Evolutionary conservation across 306 rosid species (phyloP), one percentile per base, ranked within the genome.

Genomic region (Rosa persica): DNA sequence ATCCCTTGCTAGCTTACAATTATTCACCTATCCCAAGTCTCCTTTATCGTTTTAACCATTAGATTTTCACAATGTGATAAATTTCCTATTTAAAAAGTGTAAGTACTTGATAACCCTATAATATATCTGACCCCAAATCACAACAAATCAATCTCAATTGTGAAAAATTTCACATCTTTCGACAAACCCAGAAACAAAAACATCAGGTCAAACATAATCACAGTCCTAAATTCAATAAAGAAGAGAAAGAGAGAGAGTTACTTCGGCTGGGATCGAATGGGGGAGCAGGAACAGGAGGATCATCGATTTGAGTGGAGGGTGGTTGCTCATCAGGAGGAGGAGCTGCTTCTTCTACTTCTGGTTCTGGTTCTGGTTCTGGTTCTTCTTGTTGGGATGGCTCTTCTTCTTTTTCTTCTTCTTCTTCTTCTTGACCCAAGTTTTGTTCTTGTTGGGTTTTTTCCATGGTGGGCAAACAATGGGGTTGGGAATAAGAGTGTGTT

Each of bases 261-360:
- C 92, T 88, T 75, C 90, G 87, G 83, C 92, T 86, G 81, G 92
- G 94, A 86, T 90, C 94, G 64, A 88, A 88, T 0, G 85, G 79
- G 10, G 85, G 84, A 13, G 85, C 78, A 30, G 87, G 70, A 10
- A 82, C 65, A 0, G 70, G 76, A 36, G 84, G 81, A 1, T 70
- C 81, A 49, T 44, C 61, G 39, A 67, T 16, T 23, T 72, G 73
- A 20, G 30, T 8, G 52, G 73, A 46, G 72, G 39, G 44, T 73
- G 25, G 42, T 57, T 65, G 71, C 27, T 48, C 75, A 40, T 76
- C 73, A 40, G 86, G 34, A 27, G 78, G 85, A 60, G 76, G 72
- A 68, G 75, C 25, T 81, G 64, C 77, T 23, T 66, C 76, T 62
- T n/a, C 73, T 58, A 62, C 74, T 36, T 70, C 57, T 36, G 43